Evolutionary conservation across 192 early-diverging fungal genomes (phyloP).

Genomic region (Phlyctochytrium bullatum): DNA sequence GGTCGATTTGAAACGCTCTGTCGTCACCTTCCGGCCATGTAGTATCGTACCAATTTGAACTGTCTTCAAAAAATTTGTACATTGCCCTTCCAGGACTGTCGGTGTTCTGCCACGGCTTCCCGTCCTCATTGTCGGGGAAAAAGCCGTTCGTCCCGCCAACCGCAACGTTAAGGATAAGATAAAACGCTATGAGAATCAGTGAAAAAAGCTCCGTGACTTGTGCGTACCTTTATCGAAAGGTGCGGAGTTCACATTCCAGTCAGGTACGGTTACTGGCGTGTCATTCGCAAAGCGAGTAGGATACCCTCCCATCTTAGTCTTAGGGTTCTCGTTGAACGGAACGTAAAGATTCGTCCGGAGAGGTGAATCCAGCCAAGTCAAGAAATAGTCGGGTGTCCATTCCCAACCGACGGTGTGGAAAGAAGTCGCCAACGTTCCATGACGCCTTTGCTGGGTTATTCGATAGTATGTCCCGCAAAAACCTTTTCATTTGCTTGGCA

Average conservation of each 20-base stretch:
- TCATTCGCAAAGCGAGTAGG: slow-evolving; percentile 41
- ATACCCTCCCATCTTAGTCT: slow-evolving; percentile 52
- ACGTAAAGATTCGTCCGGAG: slow-evolving; percentile 47
- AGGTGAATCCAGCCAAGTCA: slow-evolving; percentile 54
- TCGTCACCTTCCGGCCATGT: slow-evolving; percentile 45
- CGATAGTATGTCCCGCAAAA: neutral
- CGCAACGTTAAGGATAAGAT: slow-evolving; percentile 57
- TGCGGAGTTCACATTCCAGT: slow-evolving; percentile 28
- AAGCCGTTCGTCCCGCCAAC: slow-evolving; percentile 59
- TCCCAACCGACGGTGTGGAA: slow-evolving; percentile 55
- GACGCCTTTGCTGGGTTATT: neutral
- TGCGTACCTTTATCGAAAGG: slow-evolving; percentile 64
- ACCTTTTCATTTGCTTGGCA: slow-evolving; percentile 31
- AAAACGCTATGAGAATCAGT: slow-evolving; percentile 25
- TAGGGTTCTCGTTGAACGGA: slow-evolving; percentile 39
- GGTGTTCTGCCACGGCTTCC: slow-evolving; percentile 51
- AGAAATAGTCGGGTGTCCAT: slow-evolving; percentile 52
- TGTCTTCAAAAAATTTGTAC: slow-evolving; percentile 49
- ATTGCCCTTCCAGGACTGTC: slow-evolving; percentile 36
- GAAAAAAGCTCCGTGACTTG: slow-evolving; percentile 35
- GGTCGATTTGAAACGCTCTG: slow-evolving; percentile 31
- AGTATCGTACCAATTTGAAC: slow-evolving; percentile 43
- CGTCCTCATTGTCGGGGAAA: slow-evolving; percentile 48
- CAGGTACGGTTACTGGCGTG: slow-evolving; percentile 11
- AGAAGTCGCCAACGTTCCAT: slow-evolving; percentile 46